Conservation (phyloP, 495 filamentous ascomycete species). For the Daldinia caldariorum region DNA sequence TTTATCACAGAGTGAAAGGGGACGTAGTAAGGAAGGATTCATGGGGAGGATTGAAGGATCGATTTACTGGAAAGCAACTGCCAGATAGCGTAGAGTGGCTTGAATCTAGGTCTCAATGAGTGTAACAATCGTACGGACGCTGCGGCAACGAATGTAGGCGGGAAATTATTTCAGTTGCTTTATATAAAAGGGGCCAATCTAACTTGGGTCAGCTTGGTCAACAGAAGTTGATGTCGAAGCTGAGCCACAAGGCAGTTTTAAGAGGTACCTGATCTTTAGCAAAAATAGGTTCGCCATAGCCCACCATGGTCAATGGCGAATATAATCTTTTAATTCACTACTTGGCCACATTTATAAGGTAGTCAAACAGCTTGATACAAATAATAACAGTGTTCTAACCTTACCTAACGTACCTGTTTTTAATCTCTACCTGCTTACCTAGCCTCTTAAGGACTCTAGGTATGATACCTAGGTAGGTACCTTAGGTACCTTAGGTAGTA, state of each 20-base stretch:
- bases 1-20: slow-evolving; percentile 19
- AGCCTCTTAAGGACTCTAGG: too few relatives aligned
- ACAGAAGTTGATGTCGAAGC: slow-evolving; percentile 4
- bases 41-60: slow-evolving; percentile 37
- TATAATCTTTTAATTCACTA: neutral
- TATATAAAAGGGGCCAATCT: slow-evolving; percentile 3
- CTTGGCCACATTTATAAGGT: neutral
- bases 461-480: too few relatives aligned
- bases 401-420: too few relatives aligned
- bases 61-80: slow-evolving; percentile 32
- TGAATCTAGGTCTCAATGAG: neutral
- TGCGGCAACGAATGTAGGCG: slow-evolving; percentile 2
- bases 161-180: slow-evolving; percentile 12
- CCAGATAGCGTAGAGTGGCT: neutral
- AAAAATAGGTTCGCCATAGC: slow-evolving; percentile 3
- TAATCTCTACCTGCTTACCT: too few relatives aligned
- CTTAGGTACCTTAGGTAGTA: too few relatives aligned
- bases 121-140: slow-evolving; percentile 20
- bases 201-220: slow-evolving; percentile 4
- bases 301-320: neutral
- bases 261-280: neutral
- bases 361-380: too few relatives aligned
- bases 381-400: too few relatives aligned
- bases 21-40: slow-evolving; percentile 40
- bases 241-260: slow-evolving; percentile 19